These are phyloP conservation scores for Graphiopsis chlorocephala DNA, from an alignment of 2,329 filamentous ascomycete genomes.

Conservation along the genomic window DNA sequence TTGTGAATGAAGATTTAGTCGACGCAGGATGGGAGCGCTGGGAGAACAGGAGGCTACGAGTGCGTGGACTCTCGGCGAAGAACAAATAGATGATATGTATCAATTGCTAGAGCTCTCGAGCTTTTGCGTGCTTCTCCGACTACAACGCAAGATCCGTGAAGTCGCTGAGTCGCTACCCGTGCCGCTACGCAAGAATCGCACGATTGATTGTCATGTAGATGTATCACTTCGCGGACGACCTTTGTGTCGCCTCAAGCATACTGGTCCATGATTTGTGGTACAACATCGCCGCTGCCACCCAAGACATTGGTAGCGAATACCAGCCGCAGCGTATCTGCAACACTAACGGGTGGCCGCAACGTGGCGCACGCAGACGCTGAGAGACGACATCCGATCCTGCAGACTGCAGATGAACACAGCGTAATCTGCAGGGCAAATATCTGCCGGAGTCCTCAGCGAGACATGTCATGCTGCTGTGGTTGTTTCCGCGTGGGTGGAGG, in stretches of 20 bases:
- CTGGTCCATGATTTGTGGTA: neutral
- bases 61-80: slow-evolving; percentile 3
- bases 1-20: slow-evolving; percentile 81
- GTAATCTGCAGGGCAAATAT: neutral
- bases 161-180: neutral
- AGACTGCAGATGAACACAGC: neutral
- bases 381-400: neutral
- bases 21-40: slow-evolving; percentile 94
- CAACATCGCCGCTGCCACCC: neutral
- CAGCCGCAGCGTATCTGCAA: neutral
- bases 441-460: neutral
- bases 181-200: too few relatives aligned
- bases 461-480: neutral
- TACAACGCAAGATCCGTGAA: neutral
- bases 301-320: neutral
- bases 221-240: neutral
- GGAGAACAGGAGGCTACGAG: slow-evolving; percentile 48
- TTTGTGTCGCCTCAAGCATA: neutral
- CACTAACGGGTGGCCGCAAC: slow-evolving; percentile 4
- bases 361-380: neutral
- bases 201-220: neutral
- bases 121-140: neutral
- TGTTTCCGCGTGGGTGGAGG: neutral
- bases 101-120: neutral
- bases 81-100: neutral